These are phyloP conservation scores for Colletotrichum endophyticum DNA, from an alignment of 2,329 filamentous ascomycete genomes.

Conservation along the genomic window DNA sequence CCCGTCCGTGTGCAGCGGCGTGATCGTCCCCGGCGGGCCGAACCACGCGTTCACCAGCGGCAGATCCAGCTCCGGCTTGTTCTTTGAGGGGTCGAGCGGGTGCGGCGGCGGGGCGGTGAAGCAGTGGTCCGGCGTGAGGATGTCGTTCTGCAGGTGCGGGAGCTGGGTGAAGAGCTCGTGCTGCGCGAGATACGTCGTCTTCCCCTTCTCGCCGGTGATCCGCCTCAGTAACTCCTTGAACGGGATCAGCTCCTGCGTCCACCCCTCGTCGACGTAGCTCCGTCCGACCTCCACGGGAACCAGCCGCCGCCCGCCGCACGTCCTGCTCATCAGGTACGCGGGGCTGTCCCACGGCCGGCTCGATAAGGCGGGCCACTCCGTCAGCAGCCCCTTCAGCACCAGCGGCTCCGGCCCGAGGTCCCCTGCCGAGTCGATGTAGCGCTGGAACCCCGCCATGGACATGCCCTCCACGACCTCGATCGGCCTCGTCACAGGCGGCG, in stretches of 20 bases:
- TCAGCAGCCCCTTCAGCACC: constrained; percentile 69
- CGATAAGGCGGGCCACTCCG: constrained; percentile 79
- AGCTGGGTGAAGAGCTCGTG: constrained; percentile 88
- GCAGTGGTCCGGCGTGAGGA: constrained; percentile 83
- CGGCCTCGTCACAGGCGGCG: constrained; percentile 44
- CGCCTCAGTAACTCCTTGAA: constrained; percentile 76
- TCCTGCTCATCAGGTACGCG: constrained; percentile 74
- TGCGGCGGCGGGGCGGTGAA: constrained; percentile 71
- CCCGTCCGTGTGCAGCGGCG: constrained; percentile 90
- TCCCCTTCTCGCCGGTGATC: constrained; percentile 43
- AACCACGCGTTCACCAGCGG: constrained; percentile 85
- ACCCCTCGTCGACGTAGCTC: constrained; percentile 85
- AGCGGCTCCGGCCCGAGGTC: constrained; percentile 57
- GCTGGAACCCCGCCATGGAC: constrained; percentile 65
- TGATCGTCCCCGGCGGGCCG: constrained; percentile 85
- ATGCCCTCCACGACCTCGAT: constrained; percentile 48
- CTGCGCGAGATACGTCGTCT: constrained; percentile 77
- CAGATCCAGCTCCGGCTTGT: constrained; percentile 16
- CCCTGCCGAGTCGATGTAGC: constrained; percentile 53
- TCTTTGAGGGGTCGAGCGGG: constrained; percentile 26
- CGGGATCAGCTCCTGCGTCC: constrained; percentile 81
- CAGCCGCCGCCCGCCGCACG: constrained; percentile 77
- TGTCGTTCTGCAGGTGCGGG: constrained; percentile 75
- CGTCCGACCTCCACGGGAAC: constrained; percentile 87
- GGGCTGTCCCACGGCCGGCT: constrained; percentile 74